Conservation (phyloP, 1,284 basidiomycete species). For the Boletus mariae region DNA sequence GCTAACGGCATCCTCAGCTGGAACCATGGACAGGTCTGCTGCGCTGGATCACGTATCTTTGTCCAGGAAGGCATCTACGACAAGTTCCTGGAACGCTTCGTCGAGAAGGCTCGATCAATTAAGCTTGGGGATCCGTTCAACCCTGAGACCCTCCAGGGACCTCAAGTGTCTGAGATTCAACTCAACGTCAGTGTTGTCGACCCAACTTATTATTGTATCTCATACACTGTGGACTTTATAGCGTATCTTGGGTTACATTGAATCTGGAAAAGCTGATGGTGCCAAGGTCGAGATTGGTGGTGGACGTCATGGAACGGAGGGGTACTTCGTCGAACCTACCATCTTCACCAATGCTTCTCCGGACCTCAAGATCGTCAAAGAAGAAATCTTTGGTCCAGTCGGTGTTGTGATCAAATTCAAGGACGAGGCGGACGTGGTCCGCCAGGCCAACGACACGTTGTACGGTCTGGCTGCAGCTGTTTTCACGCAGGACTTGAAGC, state of each 20-base stretch:
- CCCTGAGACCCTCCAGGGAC: constrained; percentile 72
- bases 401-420: constrained; percentile 73
- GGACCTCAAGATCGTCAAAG: constrained; percentile 83
- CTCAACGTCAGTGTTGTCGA: constrained; percentile 49
- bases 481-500: constrained; percentile 42
- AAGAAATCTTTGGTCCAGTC: constrained; percentile 92
- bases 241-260: constrained; percentile 87
- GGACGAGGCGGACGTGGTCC: constrained; percentile 68
- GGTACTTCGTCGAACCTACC: constrained; percentile 77
- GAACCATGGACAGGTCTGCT: constrained; percentile 84
- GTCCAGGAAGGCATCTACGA: constrained; percentile 84
- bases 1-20: constrained; percentile 48
- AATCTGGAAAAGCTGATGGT: constrained; percentile 81
- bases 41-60: constrained; percentile 82
- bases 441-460: constrained; percentile 75
- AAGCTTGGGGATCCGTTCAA: constrained; percentile 82
- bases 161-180: constrained; percentile 78
- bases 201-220: constrained; percentile 26
- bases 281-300: constrained; percentile 83
- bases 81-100: constrained; percentile 64
- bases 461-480: constrained; percentile 78
- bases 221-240: constrained; percentile 17
- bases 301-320: constrained; percentile 66
- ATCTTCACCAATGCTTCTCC: constrained; percentile 79
- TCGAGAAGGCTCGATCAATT: constrained; percentile 52